A percentile compares a stretch with the other conserved stretches of the same genome.
phyloP scores from a whole-genome alignment of 495 filamentous ascomycete genomes.

The Aspergillus haitiensis region DNA sequence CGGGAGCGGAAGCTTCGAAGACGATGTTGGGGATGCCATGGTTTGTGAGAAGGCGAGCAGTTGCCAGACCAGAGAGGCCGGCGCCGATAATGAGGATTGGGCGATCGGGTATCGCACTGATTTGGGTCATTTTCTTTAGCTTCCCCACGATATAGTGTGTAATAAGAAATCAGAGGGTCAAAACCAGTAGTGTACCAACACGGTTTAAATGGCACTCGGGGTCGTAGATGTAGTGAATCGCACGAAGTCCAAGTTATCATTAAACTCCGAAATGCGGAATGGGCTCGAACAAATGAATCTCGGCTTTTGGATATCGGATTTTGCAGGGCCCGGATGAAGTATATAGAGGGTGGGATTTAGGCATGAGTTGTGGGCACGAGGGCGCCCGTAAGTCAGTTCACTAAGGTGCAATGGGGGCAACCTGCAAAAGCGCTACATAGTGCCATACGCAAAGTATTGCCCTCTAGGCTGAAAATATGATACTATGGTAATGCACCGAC shows the following conservation, averaged over 20 bases:
- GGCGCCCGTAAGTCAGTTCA: background rate
- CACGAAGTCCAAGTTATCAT: background rate
- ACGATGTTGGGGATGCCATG: constrained; percentile 6
- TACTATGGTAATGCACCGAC: no score
- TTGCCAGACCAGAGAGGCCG: constrained; percentile 3
- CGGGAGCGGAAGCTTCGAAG: background rate
- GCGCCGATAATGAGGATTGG: constrained; percentile 4
- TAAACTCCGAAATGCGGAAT: background rate
- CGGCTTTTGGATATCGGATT: background rate
- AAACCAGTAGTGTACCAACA: background rate
- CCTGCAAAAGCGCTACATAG: no score
- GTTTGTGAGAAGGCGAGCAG: constrained; percentile 4
- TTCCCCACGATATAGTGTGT: background rate
- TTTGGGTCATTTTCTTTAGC: background rate
- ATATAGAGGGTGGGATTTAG: background rate
- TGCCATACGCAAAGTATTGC: no score
- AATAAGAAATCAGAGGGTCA: background rate
- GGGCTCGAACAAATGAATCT: background rate
- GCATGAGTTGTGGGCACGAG: background rate
- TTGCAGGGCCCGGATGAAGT: background rate
- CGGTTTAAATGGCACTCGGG: background rate
- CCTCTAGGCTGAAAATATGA: no score
- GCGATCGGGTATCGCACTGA: background rate
- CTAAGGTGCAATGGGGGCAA: background rate
- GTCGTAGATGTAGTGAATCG: background rate